Evolutionary conservation across 805 yeast genomes (phyloP), one percentile per base, ranked within the genome.

Genomic region (Torulaspora indica): DNA sequence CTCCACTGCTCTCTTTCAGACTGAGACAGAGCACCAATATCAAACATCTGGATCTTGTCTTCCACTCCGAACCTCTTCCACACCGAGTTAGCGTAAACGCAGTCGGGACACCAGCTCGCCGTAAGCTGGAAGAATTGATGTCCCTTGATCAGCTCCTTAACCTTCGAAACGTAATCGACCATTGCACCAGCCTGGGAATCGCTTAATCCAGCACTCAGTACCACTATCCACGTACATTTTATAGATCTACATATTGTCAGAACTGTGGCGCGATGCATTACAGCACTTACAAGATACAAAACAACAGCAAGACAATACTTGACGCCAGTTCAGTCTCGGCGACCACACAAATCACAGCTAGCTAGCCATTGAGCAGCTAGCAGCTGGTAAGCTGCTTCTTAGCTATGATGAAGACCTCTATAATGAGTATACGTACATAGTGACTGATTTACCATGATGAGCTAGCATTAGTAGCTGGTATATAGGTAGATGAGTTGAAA

Each of bases 31-130:
- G 51, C 42, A 13, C 58, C 67, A 39, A 65, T 60, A 36, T 85
- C 90, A 24, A 85, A 69, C n/a, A 77, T 56, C 41, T 69, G 63
- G 10, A 81, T 67, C 53, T 79, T 76, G 37, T 72, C 69, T 8
- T 55, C 54, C 7, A 81, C 79, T 7, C 73, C 70, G 54, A 71
- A 76, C 42, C 76, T 73, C 39, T 73, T 70, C 73, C 79, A 81
- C 17, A 82, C 63, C 22, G 66, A 64, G 47, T 75, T 71, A 3
- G 84, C 77, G 58, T 81, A 84, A 39, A 75, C 78, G 54, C 90
- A 83, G 55, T 84, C 90, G 3, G 87, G 85, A 62, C 93, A 84
- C 89, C 89, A 83, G 14, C 82, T 72, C 53, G 83, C 84, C 32
- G 85, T 77, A 9, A 83, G 58, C 74, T 81, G 75, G 47, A 84